Base-by-base conservation (phyloP, 306 rosid species). In the Citrullus mucosospermus region DNA sequence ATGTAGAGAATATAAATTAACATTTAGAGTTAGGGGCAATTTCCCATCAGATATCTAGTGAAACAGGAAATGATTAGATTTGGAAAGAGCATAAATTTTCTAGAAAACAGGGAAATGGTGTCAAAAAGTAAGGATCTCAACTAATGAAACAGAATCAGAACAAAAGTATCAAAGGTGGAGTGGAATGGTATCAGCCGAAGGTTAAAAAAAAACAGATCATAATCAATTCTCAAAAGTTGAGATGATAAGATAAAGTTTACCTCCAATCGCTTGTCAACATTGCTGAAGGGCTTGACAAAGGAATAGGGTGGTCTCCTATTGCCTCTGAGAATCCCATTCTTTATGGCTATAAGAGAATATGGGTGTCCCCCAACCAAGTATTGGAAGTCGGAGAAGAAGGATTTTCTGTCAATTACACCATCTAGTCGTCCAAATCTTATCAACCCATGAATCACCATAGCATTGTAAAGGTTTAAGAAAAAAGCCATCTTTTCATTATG, bases 401-500 rank as follows among this genome's bases (percentile, higher is more conserved):
- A 87, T 86, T 90, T 92, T 82, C 97, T 86, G 81, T 96, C 97
- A 36, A 92, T 86, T 15, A 90, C 78, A 69, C 93, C 89, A 82
- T 91, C 91, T 15, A 96, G 93, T 58, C 84, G 79, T 62, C 99
- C 99, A 54, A 87, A 62, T 43, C 86, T 86, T 44, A 88, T 90
- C 30, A 91, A 73, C 6, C 92, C 97, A 86, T 96, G 99, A 78
- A 96, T 92, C 44, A 90, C 93, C 98, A 92, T 96, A 38, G 97
- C 99, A 85, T 96, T 96, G 83, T 92, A 91, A 83, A 96, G 80
- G 91, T 96, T 92, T 81, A 96, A 61, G 88, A 92, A 96, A 86
- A 92, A 87, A 13, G 99, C 91, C 65, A 92, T 89, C 85, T 80
- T 91, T 85, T 90, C 96, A 80, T 90, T 82, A 58, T 81, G 84